Evolutionary conservation across 306 rosid species (phyloP).

Genomic region (Prunus mongolica): DNA sequence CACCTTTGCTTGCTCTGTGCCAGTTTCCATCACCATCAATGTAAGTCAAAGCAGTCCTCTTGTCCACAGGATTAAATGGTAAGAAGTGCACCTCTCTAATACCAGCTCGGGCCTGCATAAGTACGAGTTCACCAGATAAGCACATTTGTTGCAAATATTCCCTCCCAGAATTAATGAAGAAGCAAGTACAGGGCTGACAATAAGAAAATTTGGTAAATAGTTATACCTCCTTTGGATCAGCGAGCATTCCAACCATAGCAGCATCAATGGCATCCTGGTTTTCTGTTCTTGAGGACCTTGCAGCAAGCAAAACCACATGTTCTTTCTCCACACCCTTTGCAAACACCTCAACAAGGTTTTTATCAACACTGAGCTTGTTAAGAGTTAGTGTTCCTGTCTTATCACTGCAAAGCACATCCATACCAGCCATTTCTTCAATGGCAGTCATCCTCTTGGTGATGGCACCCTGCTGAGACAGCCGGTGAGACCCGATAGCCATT

Average conservation of each 20-base stretch:
- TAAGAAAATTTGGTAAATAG: constrained; percentile 2
- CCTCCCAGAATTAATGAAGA: background rate
- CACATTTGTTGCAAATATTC: background rate
- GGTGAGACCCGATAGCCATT: constrained; percentile 98
- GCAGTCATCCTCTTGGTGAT: constrained; percentile 99
- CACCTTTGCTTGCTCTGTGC: constrained; percentile 99
- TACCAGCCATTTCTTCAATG: constrained; percentile 98
- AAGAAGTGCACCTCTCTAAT: constrained; percentile 82
- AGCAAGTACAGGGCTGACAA: background rate
- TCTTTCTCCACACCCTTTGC: constrained; percentile 79
- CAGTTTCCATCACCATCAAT: constrained; percentile 70
- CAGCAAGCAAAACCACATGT: constrained; percentile 79
- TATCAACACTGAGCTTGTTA: constrained; percentile 89
- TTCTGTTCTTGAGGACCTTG: constrained; percentile 88
- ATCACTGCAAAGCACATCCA: constrained; percentile 99
- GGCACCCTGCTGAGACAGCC: constrained; percentile 96
- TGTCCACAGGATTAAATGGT: constrained; percentile 95
- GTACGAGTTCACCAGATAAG: background rate
- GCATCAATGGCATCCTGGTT: constrained; percentile 98
- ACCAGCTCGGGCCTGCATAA: constrained; percentile 83
- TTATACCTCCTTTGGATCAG: constrained; percentile 93
- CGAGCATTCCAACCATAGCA: constrained; percentile 98
- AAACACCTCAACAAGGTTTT: constrained; percentile 81
- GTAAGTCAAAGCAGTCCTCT: constrained; percentile 99
- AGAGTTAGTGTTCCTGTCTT: constrained; percentile 97